Evolutionary conservation across 805 yeast species (phyloP), one percentile per base, ranked within the genome.

Genomic region (Debaryomyces castellii): DNA sequence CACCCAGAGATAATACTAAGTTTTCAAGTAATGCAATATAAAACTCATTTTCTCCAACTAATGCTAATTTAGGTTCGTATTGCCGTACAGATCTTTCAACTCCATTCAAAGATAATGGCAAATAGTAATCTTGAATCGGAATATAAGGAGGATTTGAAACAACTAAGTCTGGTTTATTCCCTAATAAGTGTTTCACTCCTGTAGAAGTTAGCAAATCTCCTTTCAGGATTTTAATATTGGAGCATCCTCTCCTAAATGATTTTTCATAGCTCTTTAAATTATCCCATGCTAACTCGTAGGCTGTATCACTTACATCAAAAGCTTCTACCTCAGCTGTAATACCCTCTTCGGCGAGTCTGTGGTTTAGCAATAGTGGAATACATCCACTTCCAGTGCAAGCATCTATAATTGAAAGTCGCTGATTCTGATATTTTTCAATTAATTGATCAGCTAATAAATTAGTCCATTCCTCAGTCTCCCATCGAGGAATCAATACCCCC

Each of bases 401-500:
- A 65, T 91, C 97, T 7, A 86, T 50, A 2, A 83, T 63, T 1
- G 46, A 54, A 18, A 73, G 41, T 3, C 45, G 20, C 4, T 12
- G 22, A 11, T 24, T 18, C 2, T 28, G 12, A 7, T 43, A 14
- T 39, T 39, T 34, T 48, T 23, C 7, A 49, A 36, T n/a, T 25
- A 8, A 16, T 16, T 52, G 20, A 17, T 48, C 48, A 0, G 69
- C 63, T 17, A 86, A 59, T 44, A 73, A 73, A 23, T 67, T 28
- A 8, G 78, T 70, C 97, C 97, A 92, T 57, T 89, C 96, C 61
- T 92, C 98, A 0, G 99, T 92, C 60, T 92, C 99, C 86, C 92
- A 83, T 41, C 99, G 67, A 0, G 99, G 98, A 22, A 92, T 91
- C 48, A 92, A 67, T 1, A 89, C 97, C 0, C 82, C 82, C 1